Conservation (phyloP, 768 basidiomycete species). For the Melanogaster broomeanus region DNA sequence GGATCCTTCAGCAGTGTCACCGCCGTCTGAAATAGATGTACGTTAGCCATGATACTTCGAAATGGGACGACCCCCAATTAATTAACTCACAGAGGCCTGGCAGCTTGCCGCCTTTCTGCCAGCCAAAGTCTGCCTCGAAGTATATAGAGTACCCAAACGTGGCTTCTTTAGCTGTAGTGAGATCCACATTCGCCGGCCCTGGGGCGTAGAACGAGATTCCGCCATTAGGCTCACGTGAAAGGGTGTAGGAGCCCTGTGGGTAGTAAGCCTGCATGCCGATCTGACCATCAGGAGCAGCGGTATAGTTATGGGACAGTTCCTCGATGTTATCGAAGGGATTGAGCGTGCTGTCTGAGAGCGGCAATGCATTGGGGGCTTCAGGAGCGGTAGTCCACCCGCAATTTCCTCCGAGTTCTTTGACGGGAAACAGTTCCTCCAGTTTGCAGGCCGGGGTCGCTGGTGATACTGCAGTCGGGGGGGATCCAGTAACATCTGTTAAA, state of each 20-base stretch:
- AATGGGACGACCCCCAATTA: neutral
- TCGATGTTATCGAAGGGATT: constrained; percentile 40
- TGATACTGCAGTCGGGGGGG: no score
- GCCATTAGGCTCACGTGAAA: constrained; percentile 46
- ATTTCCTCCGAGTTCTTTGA: constrained; percentile 18
- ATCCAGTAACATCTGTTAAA: no score
- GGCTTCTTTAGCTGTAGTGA: constrained; percentile 64
- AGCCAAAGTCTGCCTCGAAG: constrained; percentile 65
- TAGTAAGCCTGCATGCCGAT: constrained; percentile 52
- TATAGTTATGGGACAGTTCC: constrained; percentile 42
- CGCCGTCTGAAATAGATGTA: constrained; percentile 47
- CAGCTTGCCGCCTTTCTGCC: constrained; percentile 69
- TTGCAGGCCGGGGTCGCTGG: constrained; percentile 3
- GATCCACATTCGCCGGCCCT: constrained; percentile 52
- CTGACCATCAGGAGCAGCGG: constrained; percentile 51
- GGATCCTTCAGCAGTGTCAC: constrained; percentile 47
- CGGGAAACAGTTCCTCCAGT: constrained; percentile 45
- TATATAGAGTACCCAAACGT: constrained; percentile 63
- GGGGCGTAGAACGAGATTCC: constrained; percentile 75
- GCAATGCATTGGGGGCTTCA: constrained; percentile 33
- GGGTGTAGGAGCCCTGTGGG: constrained; percentile 59
- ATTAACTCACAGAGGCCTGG: constrained; percentile 65
- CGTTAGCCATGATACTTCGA: constrained; percentile 4
- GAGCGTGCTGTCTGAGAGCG: constrained; percentile 48
- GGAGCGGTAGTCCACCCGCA: constrained; percentile 51